A percentile compares a stretch with the other conserved stretches of the same genome.
phyloP scores from a whole-genome alignment of 352 stramenopile genomes.

The Thalassiosira sp. region DNA sequence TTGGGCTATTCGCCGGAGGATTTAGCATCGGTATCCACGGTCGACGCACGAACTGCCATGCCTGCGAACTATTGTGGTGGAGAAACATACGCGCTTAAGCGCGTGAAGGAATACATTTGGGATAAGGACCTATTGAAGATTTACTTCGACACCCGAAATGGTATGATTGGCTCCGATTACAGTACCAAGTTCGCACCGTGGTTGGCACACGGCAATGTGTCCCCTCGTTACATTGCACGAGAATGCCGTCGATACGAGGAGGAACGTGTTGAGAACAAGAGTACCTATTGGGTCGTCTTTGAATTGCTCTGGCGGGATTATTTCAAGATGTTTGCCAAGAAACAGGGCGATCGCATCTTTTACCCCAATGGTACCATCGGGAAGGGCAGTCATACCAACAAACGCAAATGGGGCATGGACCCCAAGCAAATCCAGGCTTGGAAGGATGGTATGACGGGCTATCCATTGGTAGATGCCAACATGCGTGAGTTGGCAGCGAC shows the following conservation, averaged over 20 bases:
- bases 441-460: constrained; percentile 87
- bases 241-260: constrained; percentile 85
- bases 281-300: constrained; percentile 89
- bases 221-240: constrained; percentile 80
- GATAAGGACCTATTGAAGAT: constrained; percentile 78
- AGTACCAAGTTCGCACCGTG: constrained; percentile 88
- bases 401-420: constrained; percentile 78
- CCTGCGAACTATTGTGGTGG: constrained; percentile 76
- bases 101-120: constrained; percentile 86
- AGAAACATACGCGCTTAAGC: constrained; percentile 78
- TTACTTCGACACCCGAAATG: constrained; percentile 90
- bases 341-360: constrained; percentile 85
- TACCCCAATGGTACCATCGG: constrained; percentile 72
- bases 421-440: constrained; percentile 78
- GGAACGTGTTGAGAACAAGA: constrained; percentile 81
- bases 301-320: constrained; percentile 86
- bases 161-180: constrained; percentile 86
- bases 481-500: constrained; percentile 87
- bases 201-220: constrained; percentile 86
- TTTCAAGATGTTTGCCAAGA: constrained; percentile 86
- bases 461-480: constrained; percentile 89
- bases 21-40: constrained; percentile 44
- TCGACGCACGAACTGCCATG: constrained; percentile 75
- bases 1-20: constrained; percentile 78
- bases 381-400: constrained; percentile 20